These are phyloP conservation scores for Aspergillus sp. DNA, from an alignment of 2,329 filamentous ascomycete species.

Conservation along the genomic window DNA sequence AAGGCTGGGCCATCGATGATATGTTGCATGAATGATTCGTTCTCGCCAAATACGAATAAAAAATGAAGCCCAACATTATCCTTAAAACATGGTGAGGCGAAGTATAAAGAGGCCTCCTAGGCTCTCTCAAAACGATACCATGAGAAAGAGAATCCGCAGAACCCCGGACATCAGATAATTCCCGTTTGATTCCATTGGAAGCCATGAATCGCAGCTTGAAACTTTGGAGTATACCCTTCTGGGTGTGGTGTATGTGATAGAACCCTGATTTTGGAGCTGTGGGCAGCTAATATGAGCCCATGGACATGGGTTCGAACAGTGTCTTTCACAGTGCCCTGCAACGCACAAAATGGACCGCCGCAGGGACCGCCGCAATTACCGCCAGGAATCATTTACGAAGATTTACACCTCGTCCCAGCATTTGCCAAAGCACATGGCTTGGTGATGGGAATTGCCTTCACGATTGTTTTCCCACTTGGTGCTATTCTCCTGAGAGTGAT, in stretches of 20 bases:
- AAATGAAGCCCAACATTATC: background rate
- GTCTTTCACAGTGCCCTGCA: background rate
- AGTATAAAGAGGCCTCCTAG: background rate
- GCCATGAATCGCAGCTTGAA: background rate
- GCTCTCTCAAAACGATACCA: background rate
- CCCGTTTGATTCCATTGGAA: background rate
- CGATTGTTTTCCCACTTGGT: conserved; percentile 26
- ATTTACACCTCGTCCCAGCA: conserved; percentile 16
- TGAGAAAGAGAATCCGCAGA: background rate
- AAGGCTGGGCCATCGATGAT: background rate
- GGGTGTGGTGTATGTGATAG: background rate
- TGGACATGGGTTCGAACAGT: background rate
- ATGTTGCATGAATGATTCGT: background rate
- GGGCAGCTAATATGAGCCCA: background rate
- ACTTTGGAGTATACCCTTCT: background rate
- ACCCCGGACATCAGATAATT: background rate
- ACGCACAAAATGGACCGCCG: background rate
- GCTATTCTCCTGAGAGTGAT: conserved; percentile 25
- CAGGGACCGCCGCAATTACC: background rate
- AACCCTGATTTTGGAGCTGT: background rate
- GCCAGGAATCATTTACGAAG: conserved; percentile 13
- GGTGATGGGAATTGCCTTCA: conserved; percentile 28
- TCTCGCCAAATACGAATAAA: background rate
- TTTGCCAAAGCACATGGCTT: conserved; percentile 25
- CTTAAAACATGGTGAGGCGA: background rate